These are phyloP conservation scores for Allantophomopsis lycopodina DNA, from an alignment of 2,329 filamentous ascomycete genomes.

Conservation along the genomic window DNA sequence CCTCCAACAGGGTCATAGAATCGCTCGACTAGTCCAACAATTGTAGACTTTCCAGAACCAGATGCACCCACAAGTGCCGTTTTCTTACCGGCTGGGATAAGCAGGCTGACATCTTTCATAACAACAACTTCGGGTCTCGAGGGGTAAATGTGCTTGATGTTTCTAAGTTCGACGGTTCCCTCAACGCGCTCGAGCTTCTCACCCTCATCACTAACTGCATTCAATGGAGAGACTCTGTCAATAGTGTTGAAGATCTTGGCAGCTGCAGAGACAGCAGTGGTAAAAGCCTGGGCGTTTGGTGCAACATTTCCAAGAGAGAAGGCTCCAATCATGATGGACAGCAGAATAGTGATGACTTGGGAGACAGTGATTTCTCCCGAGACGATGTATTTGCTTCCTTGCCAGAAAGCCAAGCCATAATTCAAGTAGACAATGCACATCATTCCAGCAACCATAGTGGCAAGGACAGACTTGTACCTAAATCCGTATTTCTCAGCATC, in stretches of 20 bases:
- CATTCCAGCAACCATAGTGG: constrained; percentile 70
- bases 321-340: constrained; percentile 85
- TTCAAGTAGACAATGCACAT: constrained; percentile 77
- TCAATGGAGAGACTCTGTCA: constrained; percentile 72
- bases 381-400: constrained; percentile 65
- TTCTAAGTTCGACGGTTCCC: constrained; percentile 67
- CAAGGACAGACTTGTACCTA: constrained; percentile 59
- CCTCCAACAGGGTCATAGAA: constrained; percentile 88
- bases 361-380: constrained; percentile 50
- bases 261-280: constrained; percentile 68
- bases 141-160: constrained; percentile 88
- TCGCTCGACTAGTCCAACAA: constrained; percentile 82
- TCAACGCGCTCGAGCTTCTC: constrained; percentile 57
- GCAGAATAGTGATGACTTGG: constrained; percentile 69
- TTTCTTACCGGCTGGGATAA: constrained; percentile 77
- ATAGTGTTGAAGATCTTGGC: constrained; percentile 92
- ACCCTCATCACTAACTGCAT: constrained; percentile 61
- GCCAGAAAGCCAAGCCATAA: constrained; percentile 82
- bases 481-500: constrained; percentile 65
- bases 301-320: constrained; percentile 82
- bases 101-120: constrained; percentile 69
- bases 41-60: constrained; percentile 88
- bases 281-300: constrained; percentile 78
- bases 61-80: constrained; percentile 91
- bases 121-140: constrained; percentile 82